These are phyloP conservation scores for Xylaria sp. DNA, from an alignment of 2,329 filamentous ascomycete genomes.

Conservation along the genomic window DNA sequence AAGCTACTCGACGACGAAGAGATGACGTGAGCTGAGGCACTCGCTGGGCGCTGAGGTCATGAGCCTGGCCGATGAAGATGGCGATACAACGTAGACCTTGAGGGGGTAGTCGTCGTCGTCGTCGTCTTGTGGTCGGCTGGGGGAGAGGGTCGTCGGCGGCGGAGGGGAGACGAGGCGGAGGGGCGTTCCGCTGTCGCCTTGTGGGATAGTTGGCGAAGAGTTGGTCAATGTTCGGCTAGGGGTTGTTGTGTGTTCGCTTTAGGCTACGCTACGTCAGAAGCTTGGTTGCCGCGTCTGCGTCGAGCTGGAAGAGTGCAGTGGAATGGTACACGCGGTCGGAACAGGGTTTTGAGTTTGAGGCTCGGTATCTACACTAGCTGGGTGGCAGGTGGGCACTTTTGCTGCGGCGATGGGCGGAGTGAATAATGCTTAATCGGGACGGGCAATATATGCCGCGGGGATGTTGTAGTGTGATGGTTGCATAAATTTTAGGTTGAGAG, in stretches of 20 bases:
- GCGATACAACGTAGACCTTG: constrained; percentile 15
- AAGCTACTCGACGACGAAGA: constrained; percentile 31
- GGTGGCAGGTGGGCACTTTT: neutral
- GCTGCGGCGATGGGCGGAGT: neutral
- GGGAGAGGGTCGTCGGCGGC: neutral
- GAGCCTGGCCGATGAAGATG: constrained; percentile 39
- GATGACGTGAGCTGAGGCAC: constrained; percentile 37
- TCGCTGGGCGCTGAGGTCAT: constrained; percentile 44
- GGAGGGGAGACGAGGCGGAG: neutral
- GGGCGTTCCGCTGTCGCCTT: neutral
- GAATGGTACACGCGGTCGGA: neutral
- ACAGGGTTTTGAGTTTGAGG: neutral
- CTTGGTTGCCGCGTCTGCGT: neutral
- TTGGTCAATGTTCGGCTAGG: neutral
- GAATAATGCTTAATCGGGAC: constrained; percentile 4
- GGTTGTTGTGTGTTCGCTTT: neutral
- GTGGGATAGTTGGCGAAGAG: neutral
- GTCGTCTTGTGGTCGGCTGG: neutral
- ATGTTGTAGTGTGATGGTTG: constrained; percentile 5
- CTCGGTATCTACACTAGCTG: neutral
- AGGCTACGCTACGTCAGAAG: neutral
- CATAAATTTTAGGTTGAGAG: constrained; percentile 5
- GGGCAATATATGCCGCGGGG: constrained; percentile 2
- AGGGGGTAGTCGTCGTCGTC: constrained; percentile 2
- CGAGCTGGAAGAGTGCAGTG: neutral